Percentiles rank a stretch among this genome's conserved stretches.
Evolutionary conservation across 2,329 filamentous ascomycete genomes (phyloP).

Genomic region (Chaetomiaceae sp.): DNA sequence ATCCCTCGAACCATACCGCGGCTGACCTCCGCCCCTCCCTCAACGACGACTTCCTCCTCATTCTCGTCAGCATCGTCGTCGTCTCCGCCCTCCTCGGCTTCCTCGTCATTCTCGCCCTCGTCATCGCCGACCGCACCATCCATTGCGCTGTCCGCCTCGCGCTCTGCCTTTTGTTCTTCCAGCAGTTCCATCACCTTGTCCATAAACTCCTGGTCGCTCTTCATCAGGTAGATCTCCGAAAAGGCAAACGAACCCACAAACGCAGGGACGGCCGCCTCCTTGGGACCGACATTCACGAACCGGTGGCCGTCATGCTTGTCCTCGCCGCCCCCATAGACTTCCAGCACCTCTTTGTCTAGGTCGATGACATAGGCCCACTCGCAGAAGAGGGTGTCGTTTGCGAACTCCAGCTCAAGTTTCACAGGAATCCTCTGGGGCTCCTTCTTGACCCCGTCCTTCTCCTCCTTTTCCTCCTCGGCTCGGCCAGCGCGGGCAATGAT

Average conservation of each 20-base stretch:
- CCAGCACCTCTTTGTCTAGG: constrained; percentile 15
- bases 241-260: constrained; percentile 10
- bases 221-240: constrained; percentile 10
- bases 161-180: not conserved
- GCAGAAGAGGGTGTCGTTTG: constrained; percentile 10
- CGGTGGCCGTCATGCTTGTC: constrained; percentile 9
- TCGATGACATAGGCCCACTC: constrained; percentile 17
- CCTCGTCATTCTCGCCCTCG: not conserved
- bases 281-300: constrained; percentile 11
- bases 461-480: not conserved
- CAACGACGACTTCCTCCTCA: not conserved
- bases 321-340: constrained; percentile 11
- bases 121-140: not conserved
- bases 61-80: not conserved
- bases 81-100: not conserved
- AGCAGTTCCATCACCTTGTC: not conserved
- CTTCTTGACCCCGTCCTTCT: not conserved
- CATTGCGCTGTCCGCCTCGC: not conserved
- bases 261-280: not conserved
- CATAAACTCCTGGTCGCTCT: constrained; percentile 8
- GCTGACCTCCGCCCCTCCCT: not conserved
- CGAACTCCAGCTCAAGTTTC: constrained; percentile 3
- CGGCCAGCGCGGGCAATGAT: constrained; percentile 6
- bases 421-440: constrained; percentile 12
- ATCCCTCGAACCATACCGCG: not conserved